Percentiles rank a stretch among this genome's conserved stretches.
Conservation (phyloP, 148 eudicot species). For the Heliamphora exappendiculata region DNA sequence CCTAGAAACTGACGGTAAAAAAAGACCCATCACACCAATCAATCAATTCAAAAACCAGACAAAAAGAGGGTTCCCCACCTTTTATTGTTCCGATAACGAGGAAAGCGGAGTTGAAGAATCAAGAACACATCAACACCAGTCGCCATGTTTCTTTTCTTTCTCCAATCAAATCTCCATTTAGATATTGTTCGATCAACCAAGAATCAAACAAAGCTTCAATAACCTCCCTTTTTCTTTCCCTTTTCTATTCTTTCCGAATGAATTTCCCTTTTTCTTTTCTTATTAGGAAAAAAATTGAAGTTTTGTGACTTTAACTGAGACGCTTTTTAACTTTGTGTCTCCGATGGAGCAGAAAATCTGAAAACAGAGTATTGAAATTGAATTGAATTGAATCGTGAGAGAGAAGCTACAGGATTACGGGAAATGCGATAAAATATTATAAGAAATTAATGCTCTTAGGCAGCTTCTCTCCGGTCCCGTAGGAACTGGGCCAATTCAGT, state of each 20-base stretch:
- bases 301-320: neutral
- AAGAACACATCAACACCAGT: slow-evolving; percentile 1
- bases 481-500: too few relatives aligned
- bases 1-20: neutral
- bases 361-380: neutral
- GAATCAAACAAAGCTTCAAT: slow-evolving; percentile 12
- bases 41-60: neutral
- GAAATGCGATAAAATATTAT: neutral
- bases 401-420: neutral
- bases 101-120: slow-evolving; percentile 4
- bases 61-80: slow-evolving; percentile 14
- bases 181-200: slow-evolving; percentile 9
- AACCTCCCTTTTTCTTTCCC: slow-evolving; percentile 2
- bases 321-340: neutral
- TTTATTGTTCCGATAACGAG: neutral
- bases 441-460: too few relatives aligned
- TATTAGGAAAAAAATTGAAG: neutral
- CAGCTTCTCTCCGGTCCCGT: too few relatives aligned
- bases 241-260: slow-evolving; percentile 4
- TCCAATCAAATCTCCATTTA: neutral
- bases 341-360: neutral
- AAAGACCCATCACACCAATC: slow-evolving; percentile 2
- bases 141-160: slow-evolving; percentile 13
- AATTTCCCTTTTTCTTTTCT: neutral
- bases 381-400: slow-evolving; percentile 10